Percentiles rank a stretch among this genome's conserved stretches.
phyloP scores from a whole-genome alignment of 2,329 filamentous ascomycete species.

The Paecilomyces niveus region DNA sequence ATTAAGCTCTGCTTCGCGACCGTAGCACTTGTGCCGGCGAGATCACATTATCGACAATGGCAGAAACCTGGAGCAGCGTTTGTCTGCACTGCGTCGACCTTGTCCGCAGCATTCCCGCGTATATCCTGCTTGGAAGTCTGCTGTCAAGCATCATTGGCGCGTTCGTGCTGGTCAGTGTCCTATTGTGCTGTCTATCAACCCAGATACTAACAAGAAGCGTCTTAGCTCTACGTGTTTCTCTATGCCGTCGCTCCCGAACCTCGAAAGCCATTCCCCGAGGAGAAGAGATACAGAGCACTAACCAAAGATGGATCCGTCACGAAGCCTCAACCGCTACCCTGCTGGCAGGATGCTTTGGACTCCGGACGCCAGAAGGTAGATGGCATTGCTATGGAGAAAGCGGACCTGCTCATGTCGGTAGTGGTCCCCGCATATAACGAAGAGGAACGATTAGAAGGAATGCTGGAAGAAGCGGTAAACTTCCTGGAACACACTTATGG shows the following conservation, averaged over 20 bases:
- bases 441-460: conserved; percentile 70
- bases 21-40: neutral
- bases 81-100: conserved; percentile 26
- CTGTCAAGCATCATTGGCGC: conserved; percentile 23
- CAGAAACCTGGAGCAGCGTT: conserved; percentile 17
- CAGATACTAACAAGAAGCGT: neutral
- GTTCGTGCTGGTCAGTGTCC: conserved; percentile 25
- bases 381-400: conserved; percentile 55
- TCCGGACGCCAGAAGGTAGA: conserved; percentile 47
- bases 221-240: conserved; percentile 60
- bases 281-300: conserved; percentile 79
- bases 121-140: conserved; percentile 21
- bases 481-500: conserved; percentile 77
- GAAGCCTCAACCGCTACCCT: conserved; percentile 57
- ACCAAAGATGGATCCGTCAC: conserved; percentile 55
- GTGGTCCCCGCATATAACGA: conserved; percentile 97
- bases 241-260: conserved; percentile 74
- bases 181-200: conserved; percentile 1
- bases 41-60: conserved; percentile 12
- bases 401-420: conserved; percentile 80
- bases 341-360: conserved; percentile 77
- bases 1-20: conserved; percentile 9
- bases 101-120: conserved; percentile 20
- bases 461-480: conserved; percentile 82
- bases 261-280: conserved; percentile 63